A percentile compares a stretch with the other conserved stretches of the same genome.
These are phyloP conservation scores for Cyberlindnera lachancei DNA, from an alignment of 805 yeast species.

Conservation along the genomic window DNA sequence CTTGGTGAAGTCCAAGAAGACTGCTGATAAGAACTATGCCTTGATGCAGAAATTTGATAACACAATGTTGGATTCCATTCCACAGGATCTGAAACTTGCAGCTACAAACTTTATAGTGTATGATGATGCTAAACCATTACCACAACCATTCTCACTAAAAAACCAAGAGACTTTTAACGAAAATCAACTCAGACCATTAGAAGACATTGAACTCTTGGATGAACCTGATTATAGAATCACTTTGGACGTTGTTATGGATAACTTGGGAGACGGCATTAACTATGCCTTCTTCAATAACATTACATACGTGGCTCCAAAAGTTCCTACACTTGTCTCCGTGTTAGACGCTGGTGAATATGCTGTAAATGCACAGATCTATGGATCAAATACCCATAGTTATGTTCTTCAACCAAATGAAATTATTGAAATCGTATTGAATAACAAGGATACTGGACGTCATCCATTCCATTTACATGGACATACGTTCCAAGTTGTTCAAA, in stretches of 20 bases:
- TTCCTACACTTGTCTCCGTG: slow-evolving; percentile 63
- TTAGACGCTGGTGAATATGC: slow-evolving; percentile 53
- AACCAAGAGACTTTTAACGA: slow-evolving; percentile 24
- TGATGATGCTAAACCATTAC: slow-evolving; percentile 27
- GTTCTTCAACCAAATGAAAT: slow-evolving; percentile 27
- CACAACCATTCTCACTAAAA: slow-evolving; percentile 18
- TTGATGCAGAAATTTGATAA: slow-evolving; percentile 56
- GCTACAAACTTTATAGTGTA: slow-evolving; percentile 52
- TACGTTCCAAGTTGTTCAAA: slow-evolving; percentile 52
- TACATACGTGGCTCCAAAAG: slow-evolving; percentile 58
- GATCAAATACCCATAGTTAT: slow-evolving; percentile 32
- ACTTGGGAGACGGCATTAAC: slow-evolving; percentile 65
- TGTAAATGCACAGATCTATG: slow-evolving; percentile 56
- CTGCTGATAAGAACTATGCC: slow-evolving; percentile 41
- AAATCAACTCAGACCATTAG: slow-evolving; percentile 32
- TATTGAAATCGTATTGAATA: slow-evolving; percentile 71
- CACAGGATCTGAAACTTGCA: slow-evolving; percentile 46
- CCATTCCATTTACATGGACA: slow-evolving; percentile 80
- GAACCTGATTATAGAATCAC: slow-evolving; percentile 58
- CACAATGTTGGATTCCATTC: slow-evolving; percentile 64
- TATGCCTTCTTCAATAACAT: slow-evolving; percentile 71
- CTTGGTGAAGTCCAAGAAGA: slow-evolving; percentile 47
- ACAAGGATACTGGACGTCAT: slow-evolving; percentile 72
- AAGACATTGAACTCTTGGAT: slow-evolving; percentile 39
- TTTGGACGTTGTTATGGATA: slow-evolving; percentile 56